Conservation (phyloP, 2,329 filamentous ascomycete species). For the Amesomyces nigricolor region DNA sequence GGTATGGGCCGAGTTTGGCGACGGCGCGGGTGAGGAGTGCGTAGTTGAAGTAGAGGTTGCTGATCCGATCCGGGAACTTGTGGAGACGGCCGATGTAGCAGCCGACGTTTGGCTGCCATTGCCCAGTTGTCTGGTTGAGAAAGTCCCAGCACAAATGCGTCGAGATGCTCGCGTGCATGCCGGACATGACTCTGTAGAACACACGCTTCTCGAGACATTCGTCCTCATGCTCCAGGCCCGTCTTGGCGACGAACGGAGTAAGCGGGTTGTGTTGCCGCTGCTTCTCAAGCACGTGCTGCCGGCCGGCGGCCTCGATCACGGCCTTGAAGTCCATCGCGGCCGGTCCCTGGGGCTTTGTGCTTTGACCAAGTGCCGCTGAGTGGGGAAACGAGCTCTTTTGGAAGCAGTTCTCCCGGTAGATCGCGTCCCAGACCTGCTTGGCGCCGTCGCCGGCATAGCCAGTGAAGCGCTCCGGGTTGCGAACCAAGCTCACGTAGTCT, state of each 20-base stretch:
- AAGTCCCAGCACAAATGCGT: constrained; percentile 95
- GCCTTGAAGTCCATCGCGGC: constrained; percentile 58
- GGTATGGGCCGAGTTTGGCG: constrained; percentile 78
- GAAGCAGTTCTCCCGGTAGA: constrained; percentile 98
- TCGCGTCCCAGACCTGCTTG: constrained; percentile 89
- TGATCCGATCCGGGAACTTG: constrained; percentile 79
- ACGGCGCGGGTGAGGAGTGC: constrained; percentile 88
- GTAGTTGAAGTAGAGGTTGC: constrained; percentile 99
- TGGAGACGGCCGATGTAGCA: constrained; percentile 90
- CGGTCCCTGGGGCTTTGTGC: constrained; percentile 40
- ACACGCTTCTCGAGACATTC: constrained; percentile 98
- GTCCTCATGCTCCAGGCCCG: constrained; percentile 72
- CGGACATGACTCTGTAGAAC: constrained; percentile 90
- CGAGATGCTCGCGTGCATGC: constrained; percentile 97
- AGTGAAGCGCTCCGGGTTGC: constrained; percentile 93
- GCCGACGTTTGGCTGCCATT: constrained; percentile 84
- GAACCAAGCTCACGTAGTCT: constrained; percentile 90
- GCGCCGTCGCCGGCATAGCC: constrained; percentile 83
- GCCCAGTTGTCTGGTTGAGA: constrained; percentile 86
- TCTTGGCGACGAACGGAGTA: constrained; percentile 55
- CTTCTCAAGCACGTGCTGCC: constrained; percentile 57
- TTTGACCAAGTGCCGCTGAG: constrained; percentile 49
- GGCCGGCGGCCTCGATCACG: constrained; percentile 53
- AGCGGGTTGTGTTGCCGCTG: constrained; percentile 50
- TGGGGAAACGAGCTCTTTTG: constrained; percentile 58